These are phyloP conservation scores for Kwoniella pini DNA, from an alignment of 768 basidiomycete genomes.

Conservation along the genomic window DNA sequence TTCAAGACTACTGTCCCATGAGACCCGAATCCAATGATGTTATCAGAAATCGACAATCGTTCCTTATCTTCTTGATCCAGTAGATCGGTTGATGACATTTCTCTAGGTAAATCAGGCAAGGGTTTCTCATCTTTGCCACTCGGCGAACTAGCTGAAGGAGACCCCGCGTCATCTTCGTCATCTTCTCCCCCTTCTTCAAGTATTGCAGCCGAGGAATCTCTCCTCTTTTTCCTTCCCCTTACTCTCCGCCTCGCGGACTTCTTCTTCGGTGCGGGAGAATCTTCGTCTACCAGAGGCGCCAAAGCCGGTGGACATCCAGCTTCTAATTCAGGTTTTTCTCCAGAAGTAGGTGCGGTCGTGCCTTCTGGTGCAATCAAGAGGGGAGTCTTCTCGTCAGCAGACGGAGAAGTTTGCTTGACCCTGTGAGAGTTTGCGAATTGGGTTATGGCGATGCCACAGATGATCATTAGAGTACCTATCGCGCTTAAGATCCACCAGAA, in stretches of 20 bases:
- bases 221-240: slow-evolving; percentile 61
- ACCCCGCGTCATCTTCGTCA: slow-evolving; percentile 28
- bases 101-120: slow-evolving; percentile 39
- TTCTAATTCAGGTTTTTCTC: not conserved
- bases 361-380: slow-evolving; percentile 20
- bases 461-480: slow-evolving; percentile 18
- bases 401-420: slow-evolving; percentile 8
- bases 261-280: slow-evolving; percentile 35
- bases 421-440: slow-evolving; percentile 10
- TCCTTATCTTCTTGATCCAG: slow-evolving; percentile 44
- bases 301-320: slow-evolving; percentile 3
- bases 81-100: slow-evolving; percentile 34
- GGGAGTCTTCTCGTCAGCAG: slow-evolving; percentile 37
- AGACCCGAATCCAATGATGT: slow-evolving; percentile 72
- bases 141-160: slow-evolving; percentile 32
- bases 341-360: not conserved
- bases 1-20: slow-evolving; percentile 95
- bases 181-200: slow-evolving; percentile 52
- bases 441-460: slow-evolving; percentile 17
- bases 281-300: slow-evolving; percentile 9
- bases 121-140: slow-evolving; percentile 42
- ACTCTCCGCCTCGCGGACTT: slow-evolving; percentile 49
- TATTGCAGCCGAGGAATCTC: slow-evolving; percentile 50
- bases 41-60: slow-evolving; percentile 53
- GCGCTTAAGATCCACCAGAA: slow-evolving; percentile 22